A percentile compares a stretch with the other conserved stretches of the same genome.
phyloP scores from a whole-genome alignment of 148 eudicot species.

The Drosera capensis region DNA sequence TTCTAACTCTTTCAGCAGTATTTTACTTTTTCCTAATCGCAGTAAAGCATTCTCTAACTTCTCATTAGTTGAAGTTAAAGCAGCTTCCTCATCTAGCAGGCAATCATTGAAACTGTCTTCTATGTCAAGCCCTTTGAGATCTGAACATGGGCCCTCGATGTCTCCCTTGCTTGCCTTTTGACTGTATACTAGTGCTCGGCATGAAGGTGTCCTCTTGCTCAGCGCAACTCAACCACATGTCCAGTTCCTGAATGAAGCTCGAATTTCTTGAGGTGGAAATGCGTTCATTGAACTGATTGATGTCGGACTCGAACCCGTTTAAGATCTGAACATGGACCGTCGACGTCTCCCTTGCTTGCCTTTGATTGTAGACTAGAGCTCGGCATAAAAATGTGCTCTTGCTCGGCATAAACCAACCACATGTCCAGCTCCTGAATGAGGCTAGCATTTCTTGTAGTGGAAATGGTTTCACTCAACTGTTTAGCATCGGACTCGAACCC shows the following conservation, averaged over 20 bases:
- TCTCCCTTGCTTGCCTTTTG: conserved; percentile 9
- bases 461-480: background rate
- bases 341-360: conserved; percentile 5
- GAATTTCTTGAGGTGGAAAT: conserved; percentile 3
- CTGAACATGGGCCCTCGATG: background rate
- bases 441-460: conserved; percentile 5
- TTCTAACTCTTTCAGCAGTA: too few species aligned
- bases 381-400: conserved; percentile 21
- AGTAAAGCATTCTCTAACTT: conserved; percentile 22
- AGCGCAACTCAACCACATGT: conserved; percentile 10
- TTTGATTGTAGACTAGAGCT: conserved; percentile 11
- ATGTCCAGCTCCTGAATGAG: conserved; percentile 16
- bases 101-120: conserved; percentile 7
- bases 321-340: conserved; percentile 3
- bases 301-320: conserved; percentile 1
- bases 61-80: conserved; percentile 14
- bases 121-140: conserved; percentile 13
- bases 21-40: too few species aligned
- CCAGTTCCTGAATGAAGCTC: conserved; percentile 12
- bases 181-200: conserved; percentile 11
- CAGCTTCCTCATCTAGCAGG: conserved; percentile 16
- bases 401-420: conserved; percentile 8
- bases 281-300: background rate
- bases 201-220: conserved; percentile 24
- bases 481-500: background rate